Percentiles rank a stretch among this genome's conserved stretches.
Evolutionary conservation across 2,329 filamentous ascomycete species (phyloP).

Genomic region (Aspergillus unguis): DNA sequence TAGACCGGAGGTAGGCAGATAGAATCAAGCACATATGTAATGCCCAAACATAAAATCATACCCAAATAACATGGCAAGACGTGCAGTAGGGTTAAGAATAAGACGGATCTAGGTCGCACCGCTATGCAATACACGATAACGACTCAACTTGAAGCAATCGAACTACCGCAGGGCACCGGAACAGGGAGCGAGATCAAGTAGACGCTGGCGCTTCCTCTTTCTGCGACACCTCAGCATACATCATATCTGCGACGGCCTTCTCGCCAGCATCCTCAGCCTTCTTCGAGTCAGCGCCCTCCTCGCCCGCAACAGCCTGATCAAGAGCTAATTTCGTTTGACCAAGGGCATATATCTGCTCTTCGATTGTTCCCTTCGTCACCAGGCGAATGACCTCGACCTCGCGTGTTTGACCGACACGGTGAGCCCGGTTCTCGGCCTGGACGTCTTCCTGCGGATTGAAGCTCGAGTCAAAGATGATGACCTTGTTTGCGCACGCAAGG

Average conservation of each 20-base stretch:
- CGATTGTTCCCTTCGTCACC: conserved; percentile 76
- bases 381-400: conserved; percentile 88
- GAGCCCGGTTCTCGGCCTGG: conserved; percentile 96
- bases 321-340: conserved; percentile 91
- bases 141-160: too few species aligned
- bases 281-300: conserved; percentile 51
- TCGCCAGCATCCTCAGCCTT: conserved; percentile 49
- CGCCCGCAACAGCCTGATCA: conserved; percentile 68
- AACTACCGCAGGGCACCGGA: too few species aligned
- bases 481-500: conserved; percentile 91
- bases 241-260: conserved; percentile 49
- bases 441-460: conserved; percentile 98
- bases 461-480: conserved; percentile 94
- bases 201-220: conserved; percentile 6
- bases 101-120: too few species aligned
- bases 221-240: conserved; percentile 41
- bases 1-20: too few species aligned
- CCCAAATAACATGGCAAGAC: too few species aligned
- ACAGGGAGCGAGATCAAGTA: too few species aligned
- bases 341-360: conserved; percentile 87
- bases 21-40: too few species aligned
- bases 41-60: too few species aligned
- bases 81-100: too few species aligned
- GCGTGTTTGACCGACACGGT: conserved; percentile 85
- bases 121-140: too few species aligned